Base-by-base conservation (phyloP, 2,329 filamentous ascomycete species). In the Verticillium tricorpus region DNA sequence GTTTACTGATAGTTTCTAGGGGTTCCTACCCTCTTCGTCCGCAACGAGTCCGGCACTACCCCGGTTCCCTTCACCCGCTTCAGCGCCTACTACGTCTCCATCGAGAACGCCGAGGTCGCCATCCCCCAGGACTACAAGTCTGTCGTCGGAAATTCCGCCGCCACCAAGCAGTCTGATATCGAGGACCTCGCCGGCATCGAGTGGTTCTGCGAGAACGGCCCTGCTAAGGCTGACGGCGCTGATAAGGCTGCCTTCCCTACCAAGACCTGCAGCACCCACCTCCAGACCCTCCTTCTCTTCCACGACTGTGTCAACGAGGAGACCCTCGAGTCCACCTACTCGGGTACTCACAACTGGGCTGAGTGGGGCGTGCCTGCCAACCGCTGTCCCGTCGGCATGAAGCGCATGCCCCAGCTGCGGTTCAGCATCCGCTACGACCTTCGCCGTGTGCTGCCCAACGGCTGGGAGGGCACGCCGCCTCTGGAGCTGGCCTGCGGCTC, bases 381-480 rank as follows among this genome's bases (percentile, higher is more conserved):
- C 64, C 68, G 69, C 37, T 81, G 79, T 64, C 79, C 79, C 1
- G 63, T 66, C 12, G 76, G 74, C 62, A 80, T 76, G 73, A 78
- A 78, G 67, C 71, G 72, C 5, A 81, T 81, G 72, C 77, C 78
- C 4, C 77, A 78, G 66, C 74, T 81, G 8, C 76, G 79, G 57
- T 80, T 81, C 71, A 77, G 74, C 54, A 76, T 80, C 63, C 76
- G 79, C 50, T 81, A 80, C 67, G 79, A 81, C 61, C 68, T 79
- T 6, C 75, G 77, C 61, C 75, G 75, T 56, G 70, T 69, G 1
- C 66, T 81, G 4, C 77, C 79, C 3, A 69, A 76, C 54, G 78
- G 79, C 22, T 82, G 79, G 79, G 71, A 63, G 39, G 78, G 79
- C 52, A 70, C 69, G 0, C 73, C 78, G 1, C 80, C 79, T 0